Percentiles rank a stretch among this genome's conserved stretches.
Conservation (phyloP, 2,329 filamentous ascomycete species). For the Juglanconis oblonga region DNA sequence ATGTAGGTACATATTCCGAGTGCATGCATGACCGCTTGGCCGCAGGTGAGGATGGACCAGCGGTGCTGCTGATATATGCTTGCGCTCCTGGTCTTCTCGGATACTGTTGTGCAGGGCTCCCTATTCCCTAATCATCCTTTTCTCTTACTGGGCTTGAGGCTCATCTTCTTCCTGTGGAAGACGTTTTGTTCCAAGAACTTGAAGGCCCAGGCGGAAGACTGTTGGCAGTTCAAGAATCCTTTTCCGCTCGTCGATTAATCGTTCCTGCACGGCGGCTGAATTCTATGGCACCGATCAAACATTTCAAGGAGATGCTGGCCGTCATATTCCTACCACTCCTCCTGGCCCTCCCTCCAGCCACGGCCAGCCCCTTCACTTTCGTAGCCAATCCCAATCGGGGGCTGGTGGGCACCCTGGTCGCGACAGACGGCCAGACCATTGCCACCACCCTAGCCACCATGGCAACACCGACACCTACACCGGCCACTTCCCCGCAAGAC, state of each 20-base stretch:
- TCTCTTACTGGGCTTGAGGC: conserved; percentile 11
- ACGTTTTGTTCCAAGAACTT: background rate
- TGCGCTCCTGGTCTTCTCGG: background rate
- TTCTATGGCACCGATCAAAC: background rate
- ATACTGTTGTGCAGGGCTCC: background rate
- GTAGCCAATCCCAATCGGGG: background rate
- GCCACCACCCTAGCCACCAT: conserved; percentile 5
- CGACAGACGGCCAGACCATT: background rate
- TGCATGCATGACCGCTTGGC: too few relatives aligned
- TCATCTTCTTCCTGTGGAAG: background rate
- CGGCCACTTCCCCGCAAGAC: background rate
- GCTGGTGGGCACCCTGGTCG: conserved; percentile 6
- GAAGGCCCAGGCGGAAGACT: background rate
- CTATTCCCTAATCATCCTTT: background rate
- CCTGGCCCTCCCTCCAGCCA: conserved; percentile 4
- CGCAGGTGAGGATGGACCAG: too few relatives aligned
- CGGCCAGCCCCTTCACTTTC: conserved; percentile 14
- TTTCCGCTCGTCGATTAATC: background rate
- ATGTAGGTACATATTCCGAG: too few relatives aligned
- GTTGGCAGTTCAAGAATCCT: background rate
- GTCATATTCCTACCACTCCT: conserved; percentile 8
- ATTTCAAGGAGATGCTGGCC: conserved; percentile 15
- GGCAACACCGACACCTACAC: background rate
- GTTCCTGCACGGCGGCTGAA: too few relatives aligned
- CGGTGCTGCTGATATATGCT: conserved; percentile 4